Percentiles rank a stretch among this genome's conserved stretches.
Evolutionary conservation across 2,329 filamentous ascomycete genomes (phyloP).

Genomic region (Daldinia sp.): DNA sequence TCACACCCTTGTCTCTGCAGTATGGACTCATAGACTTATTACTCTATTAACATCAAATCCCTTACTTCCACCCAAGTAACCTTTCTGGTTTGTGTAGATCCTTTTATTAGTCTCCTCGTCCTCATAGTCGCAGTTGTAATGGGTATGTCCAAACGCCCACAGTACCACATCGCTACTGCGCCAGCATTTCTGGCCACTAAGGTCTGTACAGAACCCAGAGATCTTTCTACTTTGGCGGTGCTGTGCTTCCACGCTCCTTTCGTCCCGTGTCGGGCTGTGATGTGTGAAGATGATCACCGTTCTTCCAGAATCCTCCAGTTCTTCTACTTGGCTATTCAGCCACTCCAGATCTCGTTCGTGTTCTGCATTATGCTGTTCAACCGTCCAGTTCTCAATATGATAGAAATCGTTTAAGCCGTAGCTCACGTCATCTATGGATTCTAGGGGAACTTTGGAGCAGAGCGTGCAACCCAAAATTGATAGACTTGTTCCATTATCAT

Average conservation of each 20-base stretch:
- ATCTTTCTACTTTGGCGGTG: slow-evolving; percentile 50
- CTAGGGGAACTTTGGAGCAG: slow-evolving; percentile 60
- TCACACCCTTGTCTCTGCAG: not conserved
- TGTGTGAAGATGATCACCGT: slow-evolving; percentile 58
- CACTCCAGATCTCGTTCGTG: slow-evolving; percentile 58
- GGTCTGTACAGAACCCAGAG: slow-evolving; percentile 57
- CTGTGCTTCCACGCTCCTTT: slow-evolving; percentile 51
- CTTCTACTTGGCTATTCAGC: slow-evolving; percentile 56
- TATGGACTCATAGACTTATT: not conserved
- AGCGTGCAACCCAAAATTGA: slow-evolving; percentile 62
- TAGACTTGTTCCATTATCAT: slow-evolving; percentile 37
- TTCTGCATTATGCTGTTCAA: slow-evolving; percentile 54
- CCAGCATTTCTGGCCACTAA: slow-evolving; percentile 55
- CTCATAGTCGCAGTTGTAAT: slow-evolving; percentile 59
- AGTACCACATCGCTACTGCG: slow-evolving; percentile 52
- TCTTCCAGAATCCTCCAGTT: slow-evolving; percentile 44
- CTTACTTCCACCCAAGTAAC: not conserved
- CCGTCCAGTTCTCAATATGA: slow-evolving; percentile 57
- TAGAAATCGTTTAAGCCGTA: slow-evolving; percentile 65
- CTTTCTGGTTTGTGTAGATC: slow-evolving; percentile 7
- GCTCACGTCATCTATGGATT: slow-evolving; percentile 55
- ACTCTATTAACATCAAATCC: slow-evolving; percentile 8
- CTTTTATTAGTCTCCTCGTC: slow-evolving; percentile 35
- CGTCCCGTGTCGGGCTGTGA: slow-evolving; percentile 56
- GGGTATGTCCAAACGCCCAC: slow-evolving; percentile 65